Evolutionary conservation across 805 yeast species (phyloP), one percentile per base, ranked within the genome.

Genomic region (Scheffersomyces ergatensis): DNA sequence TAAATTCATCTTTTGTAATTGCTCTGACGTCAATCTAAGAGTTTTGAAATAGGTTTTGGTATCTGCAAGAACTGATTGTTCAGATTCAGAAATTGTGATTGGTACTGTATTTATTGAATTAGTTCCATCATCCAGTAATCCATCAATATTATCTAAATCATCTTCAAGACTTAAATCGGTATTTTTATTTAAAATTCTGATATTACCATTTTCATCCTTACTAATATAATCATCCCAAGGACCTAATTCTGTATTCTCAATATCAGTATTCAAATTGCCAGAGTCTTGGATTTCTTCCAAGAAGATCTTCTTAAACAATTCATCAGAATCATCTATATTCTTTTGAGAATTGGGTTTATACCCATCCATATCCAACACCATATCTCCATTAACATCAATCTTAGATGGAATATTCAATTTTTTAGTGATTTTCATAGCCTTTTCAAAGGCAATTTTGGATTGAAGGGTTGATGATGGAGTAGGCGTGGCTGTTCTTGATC

Each of bases 341-440:
- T 82, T 80, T 38, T 82, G 85, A 12, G 71, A 56, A 52, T 83
- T 89, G 25, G 95, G 85, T 63, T 90, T 92, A 65, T 93, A 93
- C 14, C 99, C 99, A 52, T 89, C 95, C 83, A 92, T 88, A 64
- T 93, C 99, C 34, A 93, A 67, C 32, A 89, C 77, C 51, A 93
- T 73, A 56, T 89, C 96, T 11, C 99, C 99, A 53, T 88, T 86
- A 46, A 84, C 83, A 47, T 87, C 95, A 27, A 90, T 77, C 49
- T 82, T 87, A 21, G 95, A 83, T 1, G 97, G 97, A 24, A 93
- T 89, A 55, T 89, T 87, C 49, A 88, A 70, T 55, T 75, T 81
- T 49, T 78, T 76, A 20, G 92, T 79, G 18, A 88, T 67, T 32
- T 78, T 78, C 44, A 74, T 72, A 5, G 86, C 84, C 48, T 78